These are phyloP conservation scores for Geranomyces michiganensis DNA, from an alignment of 192 early-diverging fungal species.

Conservation along the genomic window DNA sequence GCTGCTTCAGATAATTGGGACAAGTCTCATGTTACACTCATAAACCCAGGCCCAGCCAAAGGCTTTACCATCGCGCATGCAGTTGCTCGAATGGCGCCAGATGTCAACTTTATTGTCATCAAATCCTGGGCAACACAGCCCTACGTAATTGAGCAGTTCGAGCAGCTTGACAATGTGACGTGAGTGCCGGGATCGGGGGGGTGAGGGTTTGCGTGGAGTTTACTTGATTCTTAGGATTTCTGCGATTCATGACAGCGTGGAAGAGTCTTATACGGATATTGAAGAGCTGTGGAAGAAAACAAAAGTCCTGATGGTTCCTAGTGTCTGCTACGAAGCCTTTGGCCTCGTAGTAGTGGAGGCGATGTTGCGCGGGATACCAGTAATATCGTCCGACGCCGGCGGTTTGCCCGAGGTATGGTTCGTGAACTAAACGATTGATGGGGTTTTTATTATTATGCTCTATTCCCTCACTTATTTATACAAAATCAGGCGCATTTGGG, in stretches of 20 bases:
- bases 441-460: too few relatives aligned
- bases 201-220: neutral
- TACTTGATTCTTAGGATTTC: too few relatives aligned
- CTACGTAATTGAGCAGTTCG: conserved; percentile 11
- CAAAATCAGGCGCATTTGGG: conserved; percentile 28
- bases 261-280: conserved; percentile 20
- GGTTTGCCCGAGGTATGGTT: conserved; percentile 25
- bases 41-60: conserved; percentile 33
- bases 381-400: conserved; percentile 36
- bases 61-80: conserved; percentile 25
- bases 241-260: too few relatives aligned
- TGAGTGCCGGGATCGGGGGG: neutral
- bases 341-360: conserved; percentile 37
- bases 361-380: conserved; percentile 31
- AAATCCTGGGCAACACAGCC: conserved; percentile 30
- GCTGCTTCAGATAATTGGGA: conserved; percentile 29
- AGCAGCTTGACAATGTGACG: conserved; percentile 23
- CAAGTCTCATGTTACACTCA: conserved; percentile 15
- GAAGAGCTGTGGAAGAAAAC: too few relatives aligned
- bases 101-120: conserved; percentile 23
- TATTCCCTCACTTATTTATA: neutral
- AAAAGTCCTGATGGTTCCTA: conserved; percentile 30
- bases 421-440: too few relatives aligned
- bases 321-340: conserved; percentile 30
- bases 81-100: conserved; percentile 12